Evolutionary conservation across 2,329 filamentous ascomycete species (phyloP), one percentile per base, ranked within the genome.

Genomic region (Penicillium palitans): DNA sequence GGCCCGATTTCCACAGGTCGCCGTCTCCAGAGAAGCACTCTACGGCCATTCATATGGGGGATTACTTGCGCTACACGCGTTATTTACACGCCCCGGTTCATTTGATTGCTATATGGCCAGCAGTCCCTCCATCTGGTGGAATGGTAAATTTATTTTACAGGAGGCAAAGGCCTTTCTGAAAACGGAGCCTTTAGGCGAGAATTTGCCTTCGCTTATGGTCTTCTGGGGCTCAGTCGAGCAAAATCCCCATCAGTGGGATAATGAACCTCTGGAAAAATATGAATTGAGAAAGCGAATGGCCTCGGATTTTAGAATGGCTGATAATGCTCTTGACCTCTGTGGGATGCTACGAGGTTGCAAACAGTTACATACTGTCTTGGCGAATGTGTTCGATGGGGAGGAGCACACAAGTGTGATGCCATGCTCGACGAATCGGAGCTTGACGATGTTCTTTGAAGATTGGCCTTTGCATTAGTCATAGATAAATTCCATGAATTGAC

Each of bases 31-130:
- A 21, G 79, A 79, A 59, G 81, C 77, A 0, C 71, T 83, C 0
- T 81, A 75, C 49, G 81, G 80, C 0, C 81, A 83, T 58, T 83
- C 80, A 0, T 81, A 79, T 27, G 80, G 80, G 0, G 81, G 80
- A 0, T 66, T 83, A 3, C 81, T 82, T 42, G 71, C 75, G 0
- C 70, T 83, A 4, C 79, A 81, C 56, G 72, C 77, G 0, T 69
- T 83, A 9, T 78, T 79, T 52, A 77, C 72, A 0, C 69, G 74
- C 1, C 75, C 78, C 0, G 61, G 67, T 1, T 68, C 75, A 2
- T 83, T 83, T 54, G 71, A 81, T 57, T 76, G 72, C 17, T 80
- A 76, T 59, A 72, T 82, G 15, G 74, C 76, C 3, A 78, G 76
- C n/a, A 82, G 80, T 41, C 80, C 80, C 0, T 77, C 76, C 0